Evolutionary conservation across 2,329 filamentous ascomycete genomes (phyloP), one percentile per base, ranked within the genome.

Genomic region (Colletotrichum euphorbiae): DNA sequence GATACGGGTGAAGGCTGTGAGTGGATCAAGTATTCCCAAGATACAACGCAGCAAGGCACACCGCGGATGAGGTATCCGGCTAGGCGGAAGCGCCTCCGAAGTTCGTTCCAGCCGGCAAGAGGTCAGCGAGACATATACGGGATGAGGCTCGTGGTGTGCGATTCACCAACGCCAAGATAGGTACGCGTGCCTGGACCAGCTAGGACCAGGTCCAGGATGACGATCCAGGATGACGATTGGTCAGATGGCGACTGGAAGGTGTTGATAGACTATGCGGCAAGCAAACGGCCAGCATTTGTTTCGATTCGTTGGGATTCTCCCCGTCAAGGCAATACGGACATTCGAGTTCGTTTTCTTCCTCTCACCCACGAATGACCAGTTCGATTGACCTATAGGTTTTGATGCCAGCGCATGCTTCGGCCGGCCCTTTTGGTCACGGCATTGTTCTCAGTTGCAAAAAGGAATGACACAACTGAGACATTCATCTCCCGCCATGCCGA

Each of bases 241-340:
- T n/a, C 38, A 24, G 1, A 43, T 6, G 45, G 33, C 8, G n/a
- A 36, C 3, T 19, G 6, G 28, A 28, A 38, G 36, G 36, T 55
- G 13, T 43, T 50, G 65, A 68, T 68, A 65, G 21, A 38, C 45
- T n/a, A 42, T 6, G 19, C 40, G 61, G 60, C 65, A 68, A 68
- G 61, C 38, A 55, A 48, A 21, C 60, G 45, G 54, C 38, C 46
- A 13, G 60, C 19, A 45, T 52, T 50, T 67, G 24, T 13, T 19
- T 62, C 15, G 24, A 9, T 19, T 62, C 15, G 58, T 11, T 31
- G 54, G 38, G 1, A 21, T 57, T 5, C 8, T 45, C 40, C 54
- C 54, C 3, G 36, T 15, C 36, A 13, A 38, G 33, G 12, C 21
- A 24, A 24, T 21, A 21, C 24, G 24, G 24, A 28, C 24, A 4